A percentile compares a stretch with the other conserved stretches of the same genome.
These are phyloP conservation scores for Metarhizium album DNA, from an alignment of 2,329 filamentous ascomycete genomes.

Conservation along the genomic window DNA sequence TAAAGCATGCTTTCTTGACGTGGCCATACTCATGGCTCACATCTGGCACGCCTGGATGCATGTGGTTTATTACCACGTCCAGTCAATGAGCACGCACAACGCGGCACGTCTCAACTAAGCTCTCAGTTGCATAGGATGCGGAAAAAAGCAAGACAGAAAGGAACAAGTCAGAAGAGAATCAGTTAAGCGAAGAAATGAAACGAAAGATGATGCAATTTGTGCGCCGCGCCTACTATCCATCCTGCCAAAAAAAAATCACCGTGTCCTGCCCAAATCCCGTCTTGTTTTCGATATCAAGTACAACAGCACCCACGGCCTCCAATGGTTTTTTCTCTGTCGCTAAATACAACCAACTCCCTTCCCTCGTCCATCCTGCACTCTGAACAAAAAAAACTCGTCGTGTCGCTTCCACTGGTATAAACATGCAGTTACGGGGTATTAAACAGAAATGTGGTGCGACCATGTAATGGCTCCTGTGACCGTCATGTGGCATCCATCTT, in stretches of 20 bases:
- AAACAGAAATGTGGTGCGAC: neutral
- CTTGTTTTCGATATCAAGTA: neutral
- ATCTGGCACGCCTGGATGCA: too few species aligned
- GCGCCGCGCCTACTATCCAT: neutral
- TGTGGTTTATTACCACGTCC: too few species aligned
- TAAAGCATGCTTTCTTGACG: too few species aligned
- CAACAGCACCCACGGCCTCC: neutral
- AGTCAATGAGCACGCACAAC: too few species aligned
- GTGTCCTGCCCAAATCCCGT: neutral
- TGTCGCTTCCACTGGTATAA: constrained; percentile 1
- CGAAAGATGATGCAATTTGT: neutral
- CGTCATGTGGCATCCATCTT: neutral
- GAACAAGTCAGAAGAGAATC: too few species aligned
- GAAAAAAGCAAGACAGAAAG: too few species aligned
- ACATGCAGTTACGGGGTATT: neutral
- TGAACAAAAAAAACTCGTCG: neutral
- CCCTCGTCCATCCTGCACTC: neutral
- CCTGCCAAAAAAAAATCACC: too few species aligned
- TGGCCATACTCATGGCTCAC: too few species aligned
- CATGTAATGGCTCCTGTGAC: neutral
- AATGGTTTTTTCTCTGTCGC: neutral
- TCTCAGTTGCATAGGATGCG: too few species aligned
- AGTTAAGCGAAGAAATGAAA: too few species aligned
- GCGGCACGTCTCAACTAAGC: too few species aligned
- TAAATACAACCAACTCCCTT: neutral